These are phyloP conservation scores for Phaseolus lunatus DNA, from an alignment of 306 rosid genomes.

Conservation along the genomic window DNA sequence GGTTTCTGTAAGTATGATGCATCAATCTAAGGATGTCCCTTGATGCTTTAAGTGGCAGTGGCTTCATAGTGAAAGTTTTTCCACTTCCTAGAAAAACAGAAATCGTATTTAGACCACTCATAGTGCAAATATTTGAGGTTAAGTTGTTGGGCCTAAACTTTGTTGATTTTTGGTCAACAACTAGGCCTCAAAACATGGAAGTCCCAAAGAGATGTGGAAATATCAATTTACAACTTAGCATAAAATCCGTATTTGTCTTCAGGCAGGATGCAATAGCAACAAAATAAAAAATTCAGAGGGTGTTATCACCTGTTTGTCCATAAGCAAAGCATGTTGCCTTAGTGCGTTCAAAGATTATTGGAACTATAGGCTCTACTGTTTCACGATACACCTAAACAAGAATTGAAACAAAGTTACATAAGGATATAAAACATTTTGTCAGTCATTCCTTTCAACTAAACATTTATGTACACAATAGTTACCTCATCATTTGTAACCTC, in stretches of 20 bases:
- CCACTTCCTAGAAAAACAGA: conserved; percentile 81
- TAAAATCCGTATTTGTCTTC: not conserved
- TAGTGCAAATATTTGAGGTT: conserved; percentile 22
- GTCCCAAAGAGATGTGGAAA: conserved; percentile 16
- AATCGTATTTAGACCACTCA: conserved; percentile 36
- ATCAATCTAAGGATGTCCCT: conserved; percentile 94
- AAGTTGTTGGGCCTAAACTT: not conserved
- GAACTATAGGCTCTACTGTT: conserved; percentile 99
- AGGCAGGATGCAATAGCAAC: conserved; percentile 38
- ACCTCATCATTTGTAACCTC: conserved; percentile 98
- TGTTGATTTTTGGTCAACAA: not conserved
- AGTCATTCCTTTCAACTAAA: conserved; percentile 14
- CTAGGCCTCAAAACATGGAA: not conserved
- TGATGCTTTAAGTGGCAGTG: conserved; percentile 94
- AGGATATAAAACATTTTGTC: conserved; percentile 13
- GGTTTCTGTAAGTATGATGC: conserved; percentile 94
- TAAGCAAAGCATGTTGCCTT: conserved; percentile 99
- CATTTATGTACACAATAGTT: conserved; percentile 42
- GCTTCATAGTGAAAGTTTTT: conserved; percentile 96
- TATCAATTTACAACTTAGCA: conserved; percentile 19
- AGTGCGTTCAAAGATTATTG: conserved; percentile 94
- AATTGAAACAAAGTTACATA: conserved; percentile 21
- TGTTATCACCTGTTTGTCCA: conserved; percentile 91
- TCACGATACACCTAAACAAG: conserved; percentile 77
- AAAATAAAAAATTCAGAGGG: conserved; percentile 41